Conservation (phyloP, 805 yeast species). For the Saccharomycopsis selenospora region DNA sequence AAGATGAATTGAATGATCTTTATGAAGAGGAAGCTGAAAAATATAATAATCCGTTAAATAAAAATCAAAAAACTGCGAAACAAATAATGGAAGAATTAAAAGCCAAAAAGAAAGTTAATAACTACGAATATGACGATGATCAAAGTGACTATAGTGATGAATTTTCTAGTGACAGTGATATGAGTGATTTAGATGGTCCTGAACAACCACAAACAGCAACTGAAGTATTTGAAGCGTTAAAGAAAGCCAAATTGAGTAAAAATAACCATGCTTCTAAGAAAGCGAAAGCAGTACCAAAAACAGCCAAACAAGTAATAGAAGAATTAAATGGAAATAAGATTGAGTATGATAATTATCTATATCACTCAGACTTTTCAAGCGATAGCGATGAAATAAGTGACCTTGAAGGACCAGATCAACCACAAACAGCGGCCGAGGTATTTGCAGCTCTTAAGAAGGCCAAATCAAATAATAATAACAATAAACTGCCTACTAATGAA, state of each 20-base stretch:
- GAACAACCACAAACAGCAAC: not conserved
- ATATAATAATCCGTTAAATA: slow-evolving; percentile 1
- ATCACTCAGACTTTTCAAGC: slow-evolving; percentile 28
- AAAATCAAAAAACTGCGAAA: slow-evolving; percentile 9
- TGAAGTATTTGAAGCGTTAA: not conserved
- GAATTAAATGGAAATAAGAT: slow-evolving; percentile 22
- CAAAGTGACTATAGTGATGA: not conserved
- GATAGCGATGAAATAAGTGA: slow-evolving; percentile 24
- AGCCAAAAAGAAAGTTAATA: slow-evolving; percentile 3
- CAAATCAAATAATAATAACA: slow-evolving; percentile 29
- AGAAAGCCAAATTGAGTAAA: not conserved
- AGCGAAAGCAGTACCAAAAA: not conserved
- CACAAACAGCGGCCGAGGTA: slow-evolving; percentile 36
- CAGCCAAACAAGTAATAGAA: slow-evolving; percentile 22
- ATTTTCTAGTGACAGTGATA: not conserved
- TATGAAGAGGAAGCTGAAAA: slow-evolving; percentile 20
- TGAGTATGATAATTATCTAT: slow-evolving; percentile 24
- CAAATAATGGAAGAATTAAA: slow-evolving; percentile 19
- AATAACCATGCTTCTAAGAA: slow-evolving; percentile 5
- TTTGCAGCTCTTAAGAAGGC: slow-evolving; percentile 37
- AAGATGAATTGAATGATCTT: slow-evolving; percentile 25
- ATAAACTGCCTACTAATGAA: slow-evolving; percentile 2
- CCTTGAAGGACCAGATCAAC: slow-evolving; percentile 23
- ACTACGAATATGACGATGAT: slow-evolving; percentile 6
- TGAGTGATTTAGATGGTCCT: slow-evolving; percentile 1